Percentiles rank a stretch among this genome's conserved stretches.
Evolutionary conservation across 1,284 basidiomycete genomes (phyloP).

Genomic region (Fomitopsis palustris): DNA sequence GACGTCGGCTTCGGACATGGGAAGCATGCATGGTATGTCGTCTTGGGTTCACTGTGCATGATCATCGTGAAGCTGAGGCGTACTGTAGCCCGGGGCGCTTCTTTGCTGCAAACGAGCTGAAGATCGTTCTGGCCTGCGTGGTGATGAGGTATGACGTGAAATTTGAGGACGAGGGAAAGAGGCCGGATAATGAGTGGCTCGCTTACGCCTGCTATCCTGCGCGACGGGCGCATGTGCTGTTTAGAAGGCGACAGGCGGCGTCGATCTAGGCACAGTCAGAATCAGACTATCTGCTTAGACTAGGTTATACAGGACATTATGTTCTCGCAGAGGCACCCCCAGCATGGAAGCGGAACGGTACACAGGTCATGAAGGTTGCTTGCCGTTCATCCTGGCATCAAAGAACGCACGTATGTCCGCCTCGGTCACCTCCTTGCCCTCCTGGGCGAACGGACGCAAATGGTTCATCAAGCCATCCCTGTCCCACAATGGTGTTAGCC

Average conservation of each 20-base stretch:
- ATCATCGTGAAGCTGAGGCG: too few relatives aligned
- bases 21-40: slow-evolving; percentile 22
- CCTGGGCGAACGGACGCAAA: slow-evolving; percentile 73
- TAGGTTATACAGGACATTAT: too few relatives aligned
- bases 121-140: slow-evolving; percentile 38
- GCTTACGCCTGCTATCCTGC: neutral
- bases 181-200: slow-evolving; percentile 4
- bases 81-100: slow-evolving; percentile 34
- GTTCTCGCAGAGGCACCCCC: neutral
- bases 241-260: neutral
- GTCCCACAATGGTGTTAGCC: neutral
- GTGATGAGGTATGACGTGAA: slow-evolving; percentile 41
- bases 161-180: slow-evolving; percentile 19
- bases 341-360: too few relatives aligned
- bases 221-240: neutral
- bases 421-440: slow-evolving; percentile 73
- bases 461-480: slow-evolving; percentile 73
- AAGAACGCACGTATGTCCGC: slow-evolving; percentile 72
- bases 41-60: too few relatives aligned
- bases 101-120: slow-evolving; percentile 39
- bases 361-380: neutral
- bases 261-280: neutral
- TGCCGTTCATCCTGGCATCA: slow-evolving; percentile 32
- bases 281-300: too few relatives aligned
- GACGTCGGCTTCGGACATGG: slow-evolving; percentile 24